Evolutionary conservation across 139 green algal genomes (phyloP).

Genomic region (Micractinium conductrix): DNA sequence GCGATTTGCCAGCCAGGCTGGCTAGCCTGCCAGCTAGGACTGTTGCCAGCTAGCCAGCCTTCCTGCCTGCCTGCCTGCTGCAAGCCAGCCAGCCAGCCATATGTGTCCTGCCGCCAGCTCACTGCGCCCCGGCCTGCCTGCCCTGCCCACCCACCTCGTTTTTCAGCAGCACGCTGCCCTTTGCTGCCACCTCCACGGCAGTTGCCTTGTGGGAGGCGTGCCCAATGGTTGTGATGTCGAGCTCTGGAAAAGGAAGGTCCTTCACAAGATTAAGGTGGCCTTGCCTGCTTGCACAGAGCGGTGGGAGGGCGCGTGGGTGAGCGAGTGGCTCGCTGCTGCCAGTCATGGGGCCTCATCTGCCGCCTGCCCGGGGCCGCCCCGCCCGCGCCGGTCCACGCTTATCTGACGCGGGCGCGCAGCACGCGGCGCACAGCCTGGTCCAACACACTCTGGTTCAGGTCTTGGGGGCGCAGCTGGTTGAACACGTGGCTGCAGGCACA

Average conservation of each 20-base stretch:
- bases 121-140: no score
- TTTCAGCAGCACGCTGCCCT: conserved; percentile 11
- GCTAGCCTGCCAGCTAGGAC: no score
- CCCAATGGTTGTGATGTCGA: neutral
- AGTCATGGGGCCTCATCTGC: neutral
- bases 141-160: neutral
- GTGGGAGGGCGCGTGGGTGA: neutral
- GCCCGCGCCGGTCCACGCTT: neutral
- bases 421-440: neutral
- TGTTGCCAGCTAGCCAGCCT: no score
- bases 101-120: neutral
- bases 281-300: neutral
- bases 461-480: neutral
- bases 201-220: neutral
- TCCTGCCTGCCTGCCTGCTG: no score
- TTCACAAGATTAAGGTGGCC: neutral
- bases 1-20: no score
- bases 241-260: neutral
- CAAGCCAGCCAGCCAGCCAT: no score
- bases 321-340: neutral
- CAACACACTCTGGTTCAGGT: neutral
- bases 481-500: neutral
- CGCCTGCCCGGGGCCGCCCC: no score
- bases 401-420: conserved; percentile 4
- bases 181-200: neutral